phyloP scores from a whole-genome alignment of 2,329 filamentous ascomycete species.

The Colletotrichum zoysiae region DNA sequence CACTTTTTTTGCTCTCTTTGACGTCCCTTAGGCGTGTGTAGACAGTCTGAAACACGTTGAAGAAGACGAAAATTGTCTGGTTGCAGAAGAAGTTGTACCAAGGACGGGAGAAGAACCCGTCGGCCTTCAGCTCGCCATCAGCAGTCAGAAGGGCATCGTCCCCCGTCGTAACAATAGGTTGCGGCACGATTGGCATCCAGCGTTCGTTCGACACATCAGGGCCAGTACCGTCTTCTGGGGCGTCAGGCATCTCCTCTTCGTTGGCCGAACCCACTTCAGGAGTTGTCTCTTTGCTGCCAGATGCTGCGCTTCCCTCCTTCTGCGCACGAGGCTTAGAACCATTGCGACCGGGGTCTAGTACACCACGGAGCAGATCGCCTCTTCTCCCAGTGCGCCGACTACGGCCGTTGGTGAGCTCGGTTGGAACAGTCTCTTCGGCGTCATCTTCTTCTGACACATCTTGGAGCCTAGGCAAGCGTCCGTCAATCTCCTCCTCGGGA shows the following conservation, averaged over 20 bases:
- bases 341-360: conserved; percentile 82
- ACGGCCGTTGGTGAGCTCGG: conserved; percentile 77
- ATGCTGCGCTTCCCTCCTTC: conserved; percentile 83
- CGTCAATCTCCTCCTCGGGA: conserved; percentile 75
- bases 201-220: conserved; percentile 74
- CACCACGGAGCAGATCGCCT: conserved; percentile 84
- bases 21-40: conserved; percentile 87
- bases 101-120: conserved; percentile 84
- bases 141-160: conserved; percentile 69
- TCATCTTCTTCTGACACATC: conserved; percentile 82
- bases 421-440: conserved; percentile 76
- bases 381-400: conserved; percentile 81
- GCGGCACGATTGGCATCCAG: conserved; percentile 73
- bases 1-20: conserved; percentile 82
- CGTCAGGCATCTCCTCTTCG: conserved; percentile 80
- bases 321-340: conserved; percentile 77
- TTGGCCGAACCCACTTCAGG: conserved; percentile 83
- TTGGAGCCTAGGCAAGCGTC: conserved; percentile 76
- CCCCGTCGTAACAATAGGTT: conserved; percentile 65
- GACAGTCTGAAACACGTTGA: conserved; percentile 91
- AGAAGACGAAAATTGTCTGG: conserved; percentile 92
- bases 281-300: conserved; percentile 88
- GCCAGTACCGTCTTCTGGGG: conserved; percentile 66
- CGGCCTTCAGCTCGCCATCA: conserved; percentile 76
- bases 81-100: conserved; percentile 94